Conservation (phyloP, 2,329 filamentous ascomycete genomes). For the Mollisia scopiformis region DNA sequence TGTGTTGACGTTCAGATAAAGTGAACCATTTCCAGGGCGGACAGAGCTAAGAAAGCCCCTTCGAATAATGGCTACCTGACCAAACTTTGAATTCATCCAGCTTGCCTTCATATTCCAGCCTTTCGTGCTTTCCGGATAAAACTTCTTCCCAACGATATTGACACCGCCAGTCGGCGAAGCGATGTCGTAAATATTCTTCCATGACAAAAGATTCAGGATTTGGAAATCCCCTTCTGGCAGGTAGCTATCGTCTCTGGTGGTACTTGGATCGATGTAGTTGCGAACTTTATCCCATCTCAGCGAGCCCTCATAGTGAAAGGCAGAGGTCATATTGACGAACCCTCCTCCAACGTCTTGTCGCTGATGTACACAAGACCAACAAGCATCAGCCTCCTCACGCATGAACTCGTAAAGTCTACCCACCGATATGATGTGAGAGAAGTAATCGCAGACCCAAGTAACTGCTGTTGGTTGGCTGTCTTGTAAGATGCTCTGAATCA, state of each 20-base stretch:
- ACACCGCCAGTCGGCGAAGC: neutral
- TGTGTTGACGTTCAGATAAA: conserved; percentile 20
- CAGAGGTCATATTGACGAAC: neutral
- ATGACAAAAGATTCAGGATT: conserved; percentile 8
- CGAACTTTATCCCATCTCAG: neutral
- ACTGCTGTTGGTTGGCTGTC: too few relatives aligned
- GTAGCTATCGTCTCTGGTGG: neutral
- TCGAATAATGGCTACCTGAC: too few relatives aligned
- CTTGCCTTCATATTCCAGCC: too few relatives aligned
- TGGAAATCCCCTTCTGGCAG: neutral
- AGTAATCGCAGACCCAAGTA: too few relatives aligned
- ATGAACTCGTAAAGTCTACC: too few relatives aligned
- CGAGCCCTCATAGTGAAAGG: neutral
- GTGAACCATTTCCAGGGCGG: conserved; percentile 12
- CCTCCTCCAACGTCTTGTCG: too few relatives aligned
- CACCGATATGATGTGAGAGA: too few relatives aligned
- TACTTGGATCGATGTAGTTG: neutral
- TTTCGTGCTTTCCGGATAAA: conserved; percentile 15
- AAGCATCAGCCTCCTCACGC: too few relatives aligned
- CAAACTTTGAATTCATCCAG: too few relatives aligned
- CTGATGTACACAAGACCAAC: too few relatives aligned
- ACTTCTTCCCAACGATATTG: conserved; percentile 15
- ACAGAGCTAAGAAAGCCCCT: conserved; percentile 20
- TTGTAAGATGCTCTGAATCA: too few relatives aligned
- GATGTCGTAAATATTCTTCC: conserved; percentile 9